phyloP scores from a whole-genome alignment of 371 early-diverging fungal genomes.

The Choanephora cucurbitarum region DNA sequence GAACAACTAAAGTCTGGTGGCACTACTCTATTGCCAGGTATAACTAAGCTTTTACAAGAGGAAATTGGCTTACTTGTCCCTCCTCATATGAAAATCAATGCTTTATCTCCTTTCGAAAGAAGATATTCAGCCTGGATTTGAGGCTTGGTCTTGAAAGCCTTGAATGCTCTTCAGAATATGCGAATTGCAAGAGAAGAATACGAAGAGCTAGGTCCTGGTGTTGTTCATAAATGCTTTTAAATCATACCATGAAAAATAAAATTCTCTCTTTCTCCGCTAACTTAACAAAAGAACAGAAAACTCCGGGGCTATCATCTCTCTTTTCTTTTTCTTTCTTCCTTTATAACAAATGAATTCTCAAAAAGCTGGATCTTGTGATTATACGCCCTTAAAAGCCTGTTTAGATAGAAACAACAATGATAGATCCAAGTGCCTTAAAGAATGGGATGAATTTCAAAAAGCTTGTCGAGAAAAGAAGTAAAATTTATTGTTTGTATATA shows the following conservation, averaged over 20 bases:
- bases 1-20: slow-evolving; percentile 59
- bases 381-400: slow-evolving; percentile 57
- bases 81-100: slow-evolving; percentile 98
- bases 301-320: too few species aligned
- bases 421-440: slow-evolving; percentile 59
- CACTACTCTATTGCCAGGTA: slow-evolving; percentile 94
- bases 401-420: slow-evolving; percentile 58
- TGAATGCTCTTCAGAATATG: slow-evolving; percentile 98
- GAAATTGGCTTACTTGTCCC: slow-evolving; percentile 98
- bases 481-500: neutral
- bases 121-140: slow-evolving; percentile 99
- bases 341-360: slow-evolving; percentile 8
- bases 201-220: slow-evolving; percentile 96
- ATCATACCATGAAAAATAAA: slow-evolving; percentile 1
- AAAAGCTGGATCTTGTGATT: slow-evolving; percentile 47
- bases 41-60: slow-evolving; percentile 96
- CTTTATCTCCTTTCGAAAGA: slow-evolving; percentile 99
- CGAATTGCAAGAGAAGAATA: slow-evolving; percentile 98
- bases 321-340: slow-evolving; percentile 3
- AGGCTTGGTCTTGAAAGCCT: slow-evolving; percentile 99
- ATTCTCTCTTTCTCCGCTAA: neutral
- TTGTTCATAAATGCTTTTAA: slow-evolving; percentile 98
- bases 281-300: too few species aligned
- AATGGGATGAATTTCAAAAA: slow-evolving; percentile 64
- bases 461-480: slow-evolving; percentile 50